Evolutionary conservation across 148 eudicot species (phyloP).

Genomic region (Fagopyrum homotropicum): DNA sequence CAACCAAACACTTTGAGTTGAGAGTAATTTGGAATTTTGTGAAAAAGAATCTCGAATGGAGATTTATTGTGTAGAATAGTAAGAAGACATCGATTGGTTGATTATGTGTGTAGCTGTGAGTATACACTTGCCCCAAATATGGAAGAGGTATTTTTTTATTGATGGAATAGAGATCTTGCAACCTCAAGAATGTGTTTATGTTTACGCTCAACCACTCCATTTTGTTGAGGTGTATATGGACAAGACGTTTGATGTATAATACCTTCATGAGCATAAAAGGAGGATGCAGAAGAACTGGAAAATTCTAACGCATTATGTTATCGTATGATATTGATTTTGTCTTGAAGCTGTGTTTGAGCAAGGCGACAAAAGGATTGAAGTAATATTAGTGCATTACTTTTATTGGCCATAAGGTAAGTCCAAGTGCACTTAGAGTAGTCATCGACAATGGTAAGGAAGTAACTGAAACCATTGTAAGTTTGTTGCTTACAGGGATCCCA

Average conservation of each 20-base stretch:
- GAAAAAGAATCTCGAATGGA: not conserved
- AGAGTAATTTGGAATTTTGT: not conserved
- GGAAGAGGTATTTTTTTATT: not conserved
- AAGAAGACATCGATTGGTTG: not conserved
- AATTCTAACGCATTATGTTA: not conserved
- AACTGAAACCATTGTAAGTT: too few relatives aligned
- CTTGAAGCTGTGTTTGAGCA: too few relatives aligned
- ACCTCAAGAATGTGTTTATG: not conserved
- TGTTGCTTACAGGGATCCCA: too few relatives aligned
- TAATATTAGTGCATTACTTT: too few relatives aligned
- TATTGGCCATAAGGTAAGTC: too few relatives aligned
- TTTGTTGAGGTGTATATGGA: too few relatives aligned
- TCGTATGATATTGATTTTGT: too few relatives aligned
- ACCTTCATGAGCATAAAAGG: not conserved
- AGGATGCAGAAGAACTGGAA: not conserved
- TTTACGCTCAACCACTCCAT: too few relatives aligned
- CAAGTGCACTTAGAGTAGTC: too few relatives aligned
- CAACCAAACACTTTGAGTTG: not conserved
- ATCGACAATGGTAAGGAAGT: too few relatives aligned
- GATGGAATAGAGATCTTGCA: not conserved
- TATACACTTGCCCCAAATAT: not conserved
- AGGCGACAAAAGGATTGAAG: too few relatives aligned
- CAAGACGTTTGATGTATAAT: not conserved
- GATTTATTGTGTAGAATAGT: not conserved
- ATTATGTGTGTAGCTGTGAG: too few relatives aligned